phyloP scores from a whole-genome alignment of 2,329 filamentous ascomycete species.

The Fusarium nelsonii region DNA sequence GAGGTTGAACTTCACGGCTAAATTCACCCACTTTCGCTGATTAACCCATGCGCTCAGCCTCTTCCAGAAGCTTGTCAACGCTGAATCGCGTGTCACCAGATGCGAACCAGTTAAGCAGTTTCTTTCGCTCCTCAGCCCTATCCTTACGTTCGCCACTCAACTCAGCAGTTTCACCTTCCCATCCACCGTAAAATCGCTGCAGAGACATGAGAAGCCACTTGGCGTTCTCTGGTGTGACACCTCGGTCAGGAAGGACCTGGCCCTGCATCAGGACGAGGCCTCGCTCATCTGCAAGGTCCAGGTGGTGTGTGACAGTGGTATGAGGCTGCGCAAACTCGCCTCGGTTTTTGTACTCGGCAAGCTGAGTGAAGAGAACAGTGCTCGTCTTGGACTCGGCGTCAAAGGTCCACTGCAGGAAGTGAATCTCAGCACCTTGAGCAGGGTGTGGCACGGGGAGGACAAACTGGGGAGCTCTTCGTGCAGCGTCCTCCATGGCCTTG shows the following conservation, averaged over 20 bases:
- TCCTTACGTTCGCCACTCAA: conserved; percentile 60
- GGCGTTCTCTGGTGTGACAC: conserved; percentile 84
- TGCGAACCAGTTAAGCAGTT: conserved; percentile 84
- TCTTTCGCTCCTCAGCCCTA: conserved; percentile 72
- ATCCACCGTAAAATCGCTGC: conserved; percentile 89
- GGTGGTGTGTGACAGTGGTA: conserved; percentile 92
- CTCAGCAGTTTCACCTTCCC: conserved; percentile 61
- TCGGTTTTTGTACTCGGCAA: conserved; percentile 91
- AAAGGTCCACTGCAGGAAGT: conserved; percentile 97
- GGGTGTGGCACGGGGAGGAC: conserved; percentile 85
- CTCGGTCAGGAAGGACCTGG: conserved; percentile 78
- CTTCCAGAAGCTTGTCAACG: conserved; percentile 86
- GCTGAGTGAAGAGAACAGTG: conserved; percentile 90
- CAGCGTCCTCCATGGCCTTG: conserved; percentile 75
- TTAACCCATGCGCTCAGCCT: conserved; percentile 82
- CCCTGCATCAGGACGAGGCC: conserved; percentile 90
- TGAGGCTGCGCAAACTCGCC: conserved; percentile 93
- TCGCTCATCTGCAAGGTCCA: conserved; percentile 80
- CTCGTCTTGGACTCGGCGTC: conserved; percentile 73
- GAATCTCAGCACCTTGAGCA: conserved; percentile 83
- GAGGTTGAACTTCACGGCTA: neutral
- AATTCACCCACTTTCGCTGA: neutral
- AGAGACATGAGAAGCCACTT: conserved; percentile 91
- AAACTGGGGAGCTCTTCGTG: conserved; percentile 85
- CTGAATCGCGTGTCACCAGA: conserved; percentile 82